These are phyloP conservation scores for Trypanosoma rangeli DNA, from an alignment of 208 protist species.

Conservation along the genomic window DNA sequence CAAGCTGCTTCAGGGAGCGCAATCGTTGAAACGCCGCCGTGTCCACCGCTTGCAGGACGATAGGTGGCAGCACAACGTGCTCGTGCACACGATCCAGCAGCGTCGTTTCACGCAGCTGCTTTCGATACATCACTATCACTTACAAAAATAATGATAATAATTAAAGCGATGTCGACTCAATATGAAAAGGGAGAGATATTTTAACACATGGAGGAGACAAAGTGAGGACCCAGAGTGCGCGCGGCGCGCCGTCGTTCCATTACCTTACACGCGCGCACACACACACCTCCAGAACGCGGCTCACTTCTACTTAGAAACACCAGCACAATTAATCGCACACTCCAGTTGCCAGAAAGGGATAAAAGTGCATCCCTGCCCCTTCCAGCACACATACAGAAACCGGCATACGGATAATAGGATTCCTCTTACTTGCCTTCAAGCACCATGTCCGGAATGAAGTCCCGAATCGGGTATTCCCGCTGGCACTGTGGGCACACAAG, in stretches of 20 bases:
- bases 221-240: neutral
- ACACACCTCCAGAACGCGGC: neutral
- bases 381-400: conserved; percentile 1
- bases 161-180: neutral
- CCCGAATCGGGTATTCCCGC: conserved; percentile 60
- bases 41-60: conserved; percentile 88
- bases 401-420: neutral
- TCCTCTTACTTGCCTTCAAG: conserved; percentile 10
- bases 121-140: conserved; percentile 29
- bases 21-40: conserved; percentile 96
- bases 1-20: conserved; percentile 94
- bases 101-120: conserved; percentile 46
- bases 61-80: conserved; percentile 68
- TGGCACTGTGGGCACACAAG: conserved; percentile 69
- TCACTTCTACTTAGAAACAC: neutral
- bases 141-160: neutral
- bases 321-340: neutral
- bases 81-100: conserved; percentile 87
- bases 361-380: neutral
- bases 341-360: neutral
- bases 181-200: neutral
- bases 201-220: neutral
- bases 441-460: conserved; percentile 91
- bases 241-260: neutral
- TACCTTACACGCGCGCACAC: neutral